Conservation (phyloP, 257 asterid species). For the Solanum medicagineum region DNA sequence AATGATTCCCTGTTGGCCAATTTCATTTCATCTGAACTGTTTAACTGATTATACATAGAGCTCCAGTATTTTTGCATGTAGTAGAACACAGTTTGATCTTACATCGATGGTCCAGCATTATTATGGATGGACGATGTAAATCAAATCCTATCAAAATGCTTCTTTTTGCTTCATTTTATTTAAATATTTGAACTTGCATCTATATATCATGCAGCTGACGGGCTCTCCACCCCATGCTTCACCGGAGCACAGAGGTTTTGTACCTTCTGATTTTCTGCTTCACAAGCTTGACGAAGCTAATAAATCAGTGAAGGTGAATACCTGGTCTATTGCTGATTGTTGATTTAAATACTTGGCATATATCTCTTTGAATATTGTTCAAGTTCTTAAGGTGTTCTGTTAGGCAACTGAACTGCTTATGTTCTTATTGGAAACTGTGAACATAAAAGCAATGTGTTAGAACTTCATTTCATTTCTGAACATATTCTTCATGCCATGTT, state of each 20-base stretch:
- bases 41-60: neutral
- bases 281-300: slow-evolving; percentile 61
- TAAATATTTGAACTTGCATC: neutral
- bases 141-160: neutral
- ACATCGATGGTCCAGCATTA: neutral
- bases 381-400: neutral
- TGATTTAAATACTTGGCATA: neutral
- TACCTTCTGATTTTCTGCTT: slow-evolving; percentile 41
- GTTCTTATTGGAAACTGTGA: neutral
- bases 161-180: neutral
- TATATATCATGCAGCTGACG: slow-evolving; percentile 23
- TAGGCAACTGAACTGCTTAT: neutral
- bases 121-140: neutral
- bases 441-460: neutral
- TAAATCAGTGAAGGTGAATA: slow-evolving; percentile 50
- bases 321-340: neutral
- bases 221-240: slow-evolving; percentile 27
- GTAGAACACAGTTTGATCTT: neutral
- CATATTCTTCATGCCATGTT: neutral
- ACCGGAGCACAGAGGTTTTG: slow-evolving; percentile 23
- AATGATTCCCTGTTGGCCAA: neutral
- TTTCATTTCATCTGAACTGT: neutral
- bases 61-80: neutral
- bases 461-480: neutral
- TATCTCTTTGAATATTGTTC: neutral